Percentiles rank a stretch among this genome's conserved stretches.
These are phyloP conservation scores for Apiotrichum porosum DNA, from an alignment of 1,284 basidiomycete species.

Conservation along the genomic window DNA sequence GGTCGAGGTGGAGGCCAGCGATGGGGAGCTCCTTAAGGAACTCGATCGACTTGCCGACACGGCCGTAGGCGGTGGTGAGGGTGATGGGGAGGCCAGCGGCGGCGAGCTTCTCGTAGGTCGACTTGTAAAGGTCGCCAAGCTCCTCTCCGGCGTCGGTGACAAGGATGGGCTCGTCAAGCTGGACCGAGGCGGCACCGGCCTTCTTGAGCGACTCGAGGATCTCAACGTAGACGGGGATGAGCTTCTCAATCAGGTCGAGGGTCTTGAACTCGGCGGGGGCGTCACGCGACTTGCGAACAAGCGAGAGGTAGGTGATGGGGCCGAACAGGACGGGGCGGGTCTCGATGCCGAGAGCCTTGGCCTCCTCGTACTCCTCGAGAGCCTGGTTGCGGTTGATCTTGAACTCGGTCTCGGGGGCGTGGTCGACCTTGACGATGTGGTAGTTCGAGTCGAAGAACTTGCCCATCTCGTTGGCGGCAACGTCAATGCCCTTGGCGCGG, in stretches of 20 bases:
- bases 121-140: conserved; percentile 74
- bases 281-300: conserved; percentile 87
- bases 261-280: conserved; percentile 82
- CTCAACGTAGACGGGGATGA: conserved; percentile 88
- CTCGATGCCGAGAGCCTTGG: conserved; percentile 78
- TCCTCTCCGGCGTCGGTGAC: conserved; percentile 80
- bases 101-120: conserved; percentile 76
- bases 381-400: conserved; percentile 94
- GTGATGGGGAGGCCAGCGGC: conserved; percentile 85
- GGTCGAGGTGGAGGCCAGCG: conserved; percentile 92
- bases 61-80: conserved; percentile 93
- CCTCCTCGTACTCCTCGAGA: conserved; percentile 91
- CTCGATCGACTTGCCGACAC: conserved; percentile 86
- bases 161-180: conserved; percentile 96
- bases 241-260: conserved; percentile 81
- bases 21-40: conserved; percentile 91
- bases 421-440: conserved; percentile 97
- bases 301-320: conserved; percentile 89
- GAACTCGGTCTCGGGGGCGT: conserved; percentile 88
- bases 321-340: conserved; percentile 96
- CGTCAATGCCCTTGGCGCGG: conserved; percentile 78
- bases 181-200: conserved; percentile 89
- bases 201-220: conserved; percentile 86
- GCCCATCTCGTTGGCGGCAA: conserved; percentile 98
- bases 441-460: conserved; percentile 99